Evolutionary conservation across 371 early-diverging fungal genomes (phyloP).

Genomic region (Phascolomyces articulosus): DNA sequence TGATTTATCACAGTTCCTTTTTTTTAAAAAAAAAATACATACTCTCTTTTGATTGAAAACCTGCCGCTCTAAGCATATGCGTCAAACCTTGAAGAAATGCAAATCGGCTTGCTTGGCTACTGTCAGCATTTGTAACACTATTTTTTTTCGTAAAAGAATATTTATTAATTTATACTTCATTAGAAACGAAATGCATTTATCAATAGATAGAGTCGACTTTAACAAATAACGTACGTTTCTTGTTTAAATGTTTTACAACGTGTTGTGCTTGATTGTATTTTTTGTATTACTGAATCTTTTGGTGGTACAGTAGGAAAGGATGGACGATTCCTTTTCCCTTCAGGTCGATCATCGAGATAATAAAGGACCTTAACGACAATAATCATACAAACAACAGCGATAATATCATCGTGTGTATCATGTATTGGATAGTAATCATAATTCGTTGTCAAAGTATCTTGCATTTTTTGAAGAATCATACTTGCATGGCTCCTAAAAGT

Average conservation of each 20-base stretch:
- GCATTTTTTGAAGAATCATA: neutral
- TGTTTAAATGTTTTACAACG: neutral
- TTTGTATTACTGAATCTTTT: neutral
- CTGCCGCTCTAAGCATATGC: no score
- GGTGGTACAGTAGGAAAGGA: neutral
- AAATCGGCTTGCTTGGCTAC: no score
- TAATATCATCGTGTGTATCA: neutral
- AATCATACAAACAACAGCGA: neutral
- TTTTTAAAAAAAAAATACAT: no score
- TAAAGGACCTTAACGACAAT: constrained; percentile 5
- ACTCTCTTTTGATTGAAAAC: no score
- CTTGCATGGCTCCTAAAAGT: neutral
- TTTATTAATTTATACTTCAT: no score
- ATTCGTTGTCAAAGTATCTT: neutral
- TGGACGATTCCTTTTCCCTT: neutral
- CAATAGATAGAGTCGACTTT: no score
- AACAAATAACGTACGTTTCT: no score
- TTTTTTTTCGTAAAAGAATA: no score
- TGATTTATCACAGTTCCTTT: no score
- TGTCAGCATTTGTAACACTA: no score
- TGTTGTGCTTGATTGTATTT: neutral
- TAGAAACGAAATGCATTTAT: no score
- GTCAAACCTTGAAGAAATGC: no score
- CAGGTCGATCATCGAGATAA: constrained; percentile 1
- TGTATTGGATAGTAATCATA: neutral